These are phyloP conservation scores for Xylaria sp. DNA, from an alignment of 2,329 filamentous ascomycete species.

Conservation along the genomic window DNA sequence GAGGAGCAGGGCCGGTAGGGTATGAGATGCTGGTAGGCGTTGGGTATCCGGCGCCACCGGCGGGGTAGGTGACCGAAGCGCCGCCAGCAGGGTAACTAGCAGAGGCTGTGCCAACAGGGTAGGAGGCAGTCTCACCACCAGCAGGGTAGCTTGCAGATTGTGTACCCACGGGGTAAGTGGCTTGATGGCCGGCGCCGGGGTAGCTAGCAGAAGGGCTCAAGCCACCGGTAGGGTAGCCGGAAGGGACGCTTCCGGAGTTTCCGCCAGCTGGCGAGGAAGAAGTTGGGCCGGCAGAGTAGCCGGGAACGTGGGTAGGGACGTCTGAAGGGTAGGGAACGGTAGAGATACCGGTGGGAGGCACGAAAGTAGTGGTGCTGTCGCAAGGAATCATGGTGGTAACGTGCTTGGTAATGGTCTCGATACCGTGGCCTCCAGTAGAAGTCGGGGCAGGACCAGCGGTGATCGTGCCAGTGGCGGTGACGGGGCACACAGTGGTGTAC, in stretches of 20 bases:
- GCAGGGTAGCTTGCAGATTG: conserved; percentile 2
- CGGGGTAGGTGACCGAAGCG: too few species aligned
- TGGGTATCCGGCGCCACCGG: background rate
- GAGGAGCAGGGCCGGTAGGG: conserved; percentile 16
- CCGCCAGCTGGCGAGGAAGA: conserved; percentile 20
- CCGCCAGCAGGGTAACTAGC: too few species aligned
- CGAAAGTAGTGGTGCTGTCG: conserved; percentile 43
- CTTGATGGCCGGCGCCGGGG: conserved; percentile 15
- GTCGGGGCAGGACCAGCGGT: conserved; percentile 39
- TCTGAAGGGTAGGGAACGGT: conserved; percentile 34
- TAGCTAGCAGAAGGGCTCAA: conserved; percentile 23
- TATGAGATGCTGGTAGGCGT: background rate
- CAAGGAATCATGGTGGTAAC: conserved; percentile 43
- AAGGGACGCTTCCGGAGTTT: conserved; percentile 14
- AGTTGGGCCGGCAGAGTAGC: conserved; percentile 16
- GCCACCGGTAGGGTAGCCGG: conserved; percentile 13
- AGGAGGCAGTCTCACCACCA: too few species aligned
- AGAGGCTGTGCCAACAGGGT: too few species aligned
- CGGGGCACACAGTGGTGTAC: conserved; percentile 49
- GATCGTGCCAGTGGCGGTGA: conserved; percentile 38
- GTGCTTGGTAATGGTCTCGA: conserved; percentile 41
- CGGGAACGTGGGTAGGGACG: conserved; percentile 26
- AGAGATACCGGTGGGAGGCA: conserved; percentile 38
- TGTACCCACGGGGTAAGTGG: conserved; percentile 15
- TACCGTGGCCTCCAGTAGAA: conserved; percentile 25